Evolutionary conservation across 2,329 filamentous ascomycete genomes (phyloP).

Genomic region (Waltergamsia citrina): DNA sequence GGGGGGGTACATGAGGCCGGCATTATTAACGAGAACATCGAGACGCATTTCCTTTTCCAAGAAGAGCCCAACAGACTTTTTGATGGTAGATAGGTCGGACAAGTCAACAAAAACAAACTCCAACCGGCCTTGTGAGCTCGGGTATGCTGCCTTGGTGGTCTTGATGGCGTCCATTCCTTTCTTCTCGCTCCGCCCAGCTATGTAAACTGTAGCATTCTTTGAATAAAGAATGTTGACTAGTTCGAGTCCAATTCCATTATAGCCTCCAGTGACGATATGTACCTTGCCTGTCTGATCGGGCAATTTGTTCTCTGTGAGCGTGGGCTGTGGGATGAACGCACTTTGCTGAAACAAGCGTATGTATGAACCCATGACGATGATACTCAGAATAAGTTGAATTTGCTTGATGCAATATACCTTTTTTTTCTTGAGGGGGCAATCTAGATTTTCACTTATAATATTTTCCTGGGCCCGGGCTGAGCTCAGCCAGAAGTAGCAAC

Average conservation of each 20-base stretch:
- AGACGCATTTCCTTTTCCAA: not conserved
- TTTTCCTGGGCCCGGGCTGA: no score
- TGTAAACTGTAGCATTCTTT: conserved; percentile 37
- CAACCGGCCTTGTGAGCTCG: not conserved
- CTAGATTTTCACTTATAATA: no score
- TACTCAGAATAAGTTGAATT: no score
- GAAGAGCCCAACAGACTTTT: conserved; percentile 1
- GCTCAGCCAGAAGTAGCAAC: no score
- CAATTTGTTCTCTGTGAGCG: conserved; percentile 2
- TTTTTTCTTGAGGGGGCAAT: no score
- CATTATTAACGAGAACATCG: conserved; percentile 4
- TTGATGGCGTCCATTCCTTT: conserved; percentile 30
- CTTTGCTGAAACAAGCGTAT: no score
- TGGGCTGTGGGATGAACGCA: no score
- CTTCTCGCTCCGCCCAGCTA: conserved; percentile 30
- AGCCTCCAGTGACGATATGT: conserved; percentile 31
- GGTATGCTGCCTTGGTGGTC: conserved; percentile 17
- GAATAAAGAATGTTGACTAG: conserved; percentile 38
- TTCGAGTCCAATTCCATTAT: conserved; percentile 31
- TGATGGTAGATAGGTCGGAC: not conserved
- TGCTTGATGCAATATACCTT: no score
- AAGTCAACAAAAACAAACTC: not conserved
- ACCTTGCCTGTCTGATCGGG: conserved; percentile 16
- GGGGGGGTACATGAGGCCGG: conserved; percentile 1
- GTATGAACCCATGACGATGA: no score